These are phyloP conservation scores for Hyphopichia pseudoburtonii DNA, from an alignment of 1,139 yeast genomes.

Conservation along the genomic window DNA sequence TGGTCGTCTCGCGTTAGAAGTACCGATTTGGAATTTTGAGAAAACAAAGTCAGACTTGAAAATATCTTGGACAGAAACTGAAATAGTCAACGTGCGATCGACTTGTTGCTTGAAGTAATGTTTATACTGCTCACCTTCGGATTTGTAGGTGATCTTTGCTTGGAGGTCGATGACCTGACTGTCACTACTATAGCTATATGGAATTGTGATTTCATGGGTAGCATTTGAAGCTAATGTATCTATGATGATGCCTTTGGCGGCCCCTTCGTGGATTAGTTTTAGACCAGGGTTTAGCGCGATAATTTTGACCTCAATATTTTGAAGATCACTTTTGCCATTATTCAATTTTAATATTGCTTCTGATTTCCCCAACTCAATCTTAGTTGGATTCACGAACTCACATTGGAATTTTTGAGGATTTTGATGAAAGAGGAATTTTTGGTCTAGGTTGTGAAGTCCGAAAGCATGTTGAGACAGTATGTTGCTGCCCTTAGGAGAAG, in stretches of 20 bases:
- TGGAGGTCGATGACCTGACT: slow-evolving; percentile 25
- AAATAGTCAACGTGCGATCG: slow-evolving; percentile 54
- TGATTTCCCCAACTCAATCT: slow-evolving; percentile 22
- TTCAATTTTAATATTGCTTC: slow-evolving; percentile 19
- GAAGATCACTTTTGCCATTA: slow-evolving; percentile 17
- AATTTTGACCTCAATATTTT: slow-evolving; percentile 15
- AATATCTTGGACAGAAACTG: slow-evolving; percentile 78
- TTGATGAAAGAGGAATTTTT: slow-evolving; percentile 14
- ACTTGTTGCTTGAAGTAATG: slow-evolving; percentile 30
- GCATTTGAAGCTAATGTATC: slow-evolving; percentile 18
- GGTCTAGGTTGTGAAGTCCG: neutral
- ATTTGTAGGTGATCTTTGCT: slow-evolving; percentile 31
- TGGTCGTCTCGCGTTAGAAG: slow-evolving; percentile 53
- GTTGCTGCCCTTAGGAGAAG: neutral
- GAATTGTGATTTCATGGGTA: slow-evolving; percentile 15
- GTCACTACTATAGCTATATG: slow-evolving; percentile 25
- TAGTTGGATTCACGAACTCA: slow-evolving; percentile 17
- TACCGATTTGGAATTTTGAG: slow-evolving; percentile 68
- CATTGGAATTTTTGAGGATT: slow-evolving; percentile 21
- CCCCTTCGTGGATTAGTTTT: slow-evolving; percentile 12
- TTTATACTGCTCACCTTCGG: slow-evolving; percentile 19
- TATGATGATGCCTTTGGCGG: slow-evolving; percentile 12
- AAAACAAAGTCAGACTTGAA: slow-evolving; percentile 56
- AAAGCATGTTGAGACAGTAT: neutral
- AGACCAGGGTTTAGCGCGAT: too few species aligned